Evolutionary conservation across 192 early-diverging fungal species (phyloP).

Genomic region (Dissophora ornata): DNA sequence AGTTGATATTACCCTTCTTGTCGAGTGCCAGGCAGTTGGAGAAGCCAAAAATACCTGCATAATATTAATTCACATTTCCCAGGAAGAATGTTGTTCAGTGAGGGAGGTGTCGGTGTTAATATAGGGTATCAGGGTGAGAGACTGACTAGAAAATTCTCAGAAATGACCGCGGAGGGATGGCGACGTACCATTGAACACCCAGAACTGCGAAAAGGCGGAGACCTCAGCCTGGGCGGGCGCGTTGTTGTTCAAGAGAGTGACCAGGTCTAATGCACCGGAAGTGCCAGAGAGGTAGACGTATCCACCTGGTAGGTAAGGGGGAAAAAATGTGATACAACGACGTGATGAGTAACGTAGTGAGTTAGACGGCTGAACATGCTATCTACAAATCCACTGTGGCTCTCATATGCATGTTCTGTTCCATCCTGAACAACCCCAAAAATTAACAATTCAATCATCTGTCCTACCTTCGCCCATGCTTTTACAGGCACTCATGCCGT

Average conservation of each 20-base stretch:
- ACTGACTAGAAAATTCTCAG: background rate
- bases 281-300: slow-evolving; percentile 36
- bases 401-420: too few species aligned
- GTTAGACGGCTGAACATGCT: too few species aligned
- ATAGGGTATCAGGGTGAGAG: background rate
- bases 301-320: slow-evolving; percentile 16
- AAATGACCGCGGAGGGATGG: background rate
- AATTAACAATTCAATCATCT: background rate
- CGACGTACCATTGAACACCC: slow-evolving; percentile 43
- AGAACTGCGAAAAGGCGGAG: slow-evolving; percentile 26
- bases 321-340: too few species aligned
- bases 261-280: slow-evolving; percentile 22
- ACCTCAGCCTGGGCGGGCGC: slow-evolving; percentile 26
- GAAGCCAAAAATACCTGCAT: slow-evolving; percentile 7
- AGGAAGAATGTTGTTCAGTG: too few species aligned
- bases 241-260: slow-evolving; percentile 29
- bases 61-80: background rate
- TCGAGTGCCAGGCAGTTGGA: slow-evolving; percentile 31
- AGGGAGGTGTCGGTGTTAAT: too few species aligned
- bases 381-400: too few species aligned
- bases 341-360: too few species aligned
- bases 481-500: background rate
- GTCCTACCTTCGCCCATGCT: background rate
- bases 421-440: too few species aligned
- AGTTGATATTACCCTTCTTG: slow-evolving; percentile 16